Conservation (phyloP, 2,329 filamentous ascomycete species). For the Calonectria henricotiae region DNA sequence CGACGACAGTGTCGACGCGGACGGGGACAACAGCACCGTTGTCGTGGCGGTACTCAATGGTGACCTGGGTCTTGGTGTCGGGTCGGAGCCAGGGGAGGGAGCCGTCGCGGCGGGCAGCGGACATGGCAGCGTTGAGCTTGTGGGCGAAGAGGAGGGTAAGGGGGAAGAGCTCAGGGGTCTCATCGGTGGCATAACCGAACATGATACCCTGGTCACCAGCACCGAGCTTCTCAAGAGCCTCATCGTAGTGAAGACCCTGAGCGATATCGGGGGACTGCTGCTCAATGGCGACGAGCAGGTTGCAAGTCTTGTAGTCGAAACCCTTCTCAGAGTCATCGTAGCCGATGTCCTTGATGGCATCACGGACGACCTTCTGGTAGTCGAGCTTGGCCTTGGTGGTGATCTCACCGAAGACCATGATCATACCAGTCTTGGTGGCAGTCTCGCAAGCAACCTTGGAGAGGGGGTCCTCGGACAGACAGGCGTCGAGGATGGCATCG, state of each 20-base stretch:
- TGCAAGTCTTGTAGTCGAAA: constrained; percentile 99
- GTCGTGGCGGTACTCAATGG: constrained; percentile 98
- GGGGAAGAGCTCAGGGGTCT: constrained; percentile 97
- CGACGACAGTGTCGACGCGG: constrained; percentile 96
- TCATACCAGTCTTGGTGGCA: constrained; percentile 99
- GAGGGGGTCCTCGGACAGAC: constrained; percentile 92
- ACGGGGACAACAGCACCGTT: constrained; percentile 92
- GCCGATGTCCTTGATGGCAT: constrained; percentile 97
- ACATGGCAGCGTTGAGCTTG: constrained; percentile 98
- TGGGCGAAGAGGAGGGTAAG: constrained; percentile 95
- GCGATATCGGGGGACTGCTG: constrained; percentile 99
- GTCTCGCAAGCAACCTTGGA: constrained; percentile 99
- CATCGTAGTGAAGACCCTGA: constrained; percentile 98
- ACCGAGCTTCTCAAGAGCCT: constrained; percentile 97
- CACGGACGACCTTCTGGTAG: constrained; percentile 98
- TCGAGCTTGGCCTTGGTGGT: constrained; percentile 96
- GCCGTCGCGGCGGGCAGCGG: constrained; percentile 88
- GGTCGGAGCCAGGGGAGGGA: constrained; percentile 94
- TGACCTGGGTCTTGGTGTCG: constrained; percentile 99
- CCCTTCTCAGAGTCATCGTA: constrained; percentile 98
- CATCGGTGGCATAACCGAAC: constrained; percentile 99
- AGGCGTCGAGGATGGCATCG: constrained; percentile 98
- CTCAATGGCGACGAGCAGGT: constrained; percentile 98
- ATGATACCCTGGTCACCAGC: constrained; percentile 99
- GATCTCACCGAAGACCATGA: constrained; percentile 99